A percentile compares a stretch with the other conserved stretches of the same genome.
These are phyloP conservation scores for Eucalyptus cladocalyx DNA, from an alignment of 345 rosid species.

Conservation along the genomic window DNA sequence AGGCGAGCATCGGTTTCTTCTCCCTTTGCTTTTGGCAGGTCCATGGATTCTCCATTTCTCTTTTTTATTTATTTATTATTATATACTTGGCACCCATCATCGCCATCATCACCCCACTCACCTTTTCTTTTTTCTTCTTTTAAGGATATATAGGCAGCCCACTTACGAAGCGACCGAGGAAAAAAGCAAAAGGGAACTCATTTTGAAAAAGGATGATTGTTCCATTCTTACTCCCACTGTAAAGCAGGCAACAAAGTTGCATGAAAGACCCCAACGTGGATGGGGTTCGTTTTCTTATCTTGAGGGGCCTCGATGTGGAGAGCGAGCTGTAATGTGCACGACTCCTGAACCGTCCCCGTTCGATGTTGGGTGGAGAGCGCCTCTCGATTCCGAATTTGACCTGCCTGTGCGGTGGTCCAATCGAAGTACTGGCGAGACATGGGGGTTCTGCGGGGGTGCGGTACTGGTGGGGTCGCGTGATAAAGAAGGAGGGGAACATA, in stretches of 20 bases:
- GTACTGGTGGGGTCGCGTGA: not conserved
- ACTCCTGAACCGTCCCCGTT: not conserved
- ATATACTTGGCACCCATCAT: not conserved
- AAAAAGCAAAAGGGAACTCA: not conserved
- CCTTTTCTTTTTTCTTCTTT: not conserved
- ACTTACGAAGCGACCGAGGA: not conserved
- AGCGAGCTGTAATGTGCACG: not conserved
- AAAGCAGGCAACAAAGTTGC: not conserved
- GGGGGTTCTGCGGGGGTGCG: not conserved
- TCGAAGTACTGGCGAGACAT: not conserved
- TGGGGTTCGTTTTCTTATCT: not conserved
- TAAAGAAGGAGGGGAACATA: not conserved
- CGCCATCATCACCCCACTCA: not conserved
- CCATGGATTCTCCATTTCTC: not conserved
- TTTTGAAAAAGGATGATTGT: not conserved
- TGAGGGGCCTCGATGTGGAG: not conserved
- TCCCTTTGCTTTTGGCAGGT: not conserved
- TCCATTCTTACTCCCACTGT: not conserved
- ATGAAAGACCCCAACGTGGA: not conserved
- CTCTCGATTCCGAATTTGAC: not conserved
- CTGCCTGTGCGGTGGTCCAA: not conserved
- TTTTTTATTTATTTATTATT: no score
- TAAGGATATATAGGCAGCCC: not conserved
- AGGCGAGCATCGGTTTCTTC: not conserved
- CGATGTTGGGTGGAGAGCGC: not conserved